Evolutionary conservation across 2,329 filamentous ascomycete species (phyloP).

Genomic region (Calcarisporium arbuscula): DNA sequence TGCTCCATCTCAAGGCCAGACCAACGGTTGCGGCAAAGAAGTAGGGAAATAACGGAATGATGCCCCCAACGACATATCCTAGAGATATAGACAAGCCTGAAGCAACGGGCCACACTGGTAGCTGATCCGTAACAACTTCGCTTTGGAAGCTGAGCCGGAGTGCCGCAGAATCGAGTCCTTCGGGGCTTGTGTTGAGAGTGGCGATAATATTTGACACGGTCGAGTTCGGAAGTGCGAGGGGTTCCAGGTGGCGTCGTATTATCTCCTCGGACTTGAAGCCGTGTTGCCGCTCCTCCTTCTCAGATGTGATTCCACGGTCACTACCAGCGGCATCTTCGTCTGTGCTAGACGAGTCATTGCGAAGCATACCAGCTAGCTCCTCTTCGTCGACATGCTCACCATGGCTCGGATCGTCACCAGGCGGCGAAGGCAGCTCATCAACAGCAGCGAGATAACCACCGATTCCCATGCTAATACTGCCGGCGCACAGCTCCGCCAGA

Average conservation of each 20-base stretch:
- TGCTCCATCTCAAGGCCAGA: slow-evolving; percentile 44
- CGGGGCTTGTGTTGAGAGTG: slow-evolving; percentile 20
- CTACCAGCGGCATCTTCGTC: slow-evolving; percentile 4
- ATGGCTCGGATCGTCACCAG: slow-evolving; percentile 1
- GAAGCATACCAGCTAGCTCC: slow-evolving; percentile 20
- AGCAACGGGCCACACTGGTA: slow-evolving; percentile 29
- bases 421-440: slow-evolving; percentile 21
- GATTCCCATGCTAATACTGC: slow-evolving; percentile 68
- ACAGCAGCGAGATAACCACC: slow-evolving; percentile 61
- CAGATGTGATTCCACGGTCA: slow-evolving; percentile 7
- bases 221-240: slow-evolving; percentile 19
- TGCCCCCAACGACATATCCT: slow-evolving; percentile 57
- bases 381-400: slow-evolving; percentile 12
- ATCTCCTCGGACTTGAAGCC: slow-evolving; percentile 12
- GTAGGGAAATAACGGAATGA: slow-evolving; percentile 57
- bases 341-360: slow-evolving; percentile 4
- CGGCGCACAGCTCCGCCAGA: slow-evolving; percentile 63
- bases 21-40: slow-evolving; percentile 40
- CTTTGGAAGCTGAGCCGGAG: slow-evolving; percentile 13
- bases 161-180: slow-evolving; percentile 19
- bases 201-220: slow-evolving; percentile 18
- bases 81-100: slow-evolving; percentile 54
- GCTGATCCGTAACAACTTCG: slow-evolving; percentile 13
- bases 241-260: slow-evolving; percentile 25
- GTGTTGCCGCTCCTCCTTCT: slow-evolving; percentile 9